Conservation (phyloP, 257 asterid species). For the Rhazya stricta region DNA sequence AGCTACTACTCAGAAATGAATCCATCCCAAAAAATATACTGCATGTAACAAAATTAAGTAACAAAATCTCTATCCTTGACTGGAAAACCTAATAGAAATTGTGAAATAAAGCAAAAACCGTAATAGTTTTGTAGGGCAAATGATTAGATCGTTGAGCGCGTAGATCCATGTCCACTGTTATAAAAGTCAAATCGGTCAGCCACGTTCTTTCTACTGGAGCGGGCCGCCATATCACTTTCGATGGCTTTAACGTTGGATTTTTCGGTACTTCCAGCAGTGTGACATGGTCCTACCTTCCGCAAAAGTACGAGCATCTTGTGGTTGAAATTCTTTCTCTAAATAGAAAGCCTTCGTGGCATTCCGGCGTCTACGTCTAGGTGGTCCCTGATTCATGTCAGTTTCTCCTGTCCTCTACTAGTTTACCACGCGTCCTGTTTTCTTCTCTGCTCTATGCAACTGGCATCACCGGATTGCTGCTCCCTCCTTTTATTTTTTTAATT, state of each 20-base stretch:
- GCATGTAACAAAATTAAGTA: too few relatives aligned
- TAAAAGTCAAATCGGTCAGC: not conserved
- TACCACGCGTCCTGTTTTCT: not conserved
- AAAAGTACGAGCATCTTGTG: not conserved
- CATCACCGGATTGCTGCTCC: not conserved
- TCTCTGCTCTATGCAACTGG: not conserved
- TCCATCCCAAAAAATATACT: too few relatives aligned
- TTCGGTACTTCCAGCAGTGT: slow-evolving; percentile 16
- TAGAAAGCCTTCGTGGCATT: not conserved
- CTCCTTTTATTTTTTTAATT: not conserved
- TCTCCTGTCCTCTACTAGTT: not conserved
- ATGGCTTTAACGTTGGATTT: slow-evolving; percentile 14
- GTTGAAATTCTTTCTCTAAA: slow-evolving; percentile 2
- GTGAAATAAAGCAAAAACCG: too few relatives aligned
- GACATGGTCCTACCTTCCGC: not conserved
- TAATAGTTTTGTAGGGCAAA: too few relatives aligned
- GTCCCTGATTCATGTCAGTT: not conserved
- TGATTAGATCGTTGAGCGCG: too few relatives aligned
- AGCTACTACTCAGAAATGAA: too few relatives aligned
- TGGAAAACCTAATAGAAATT: too few relatives aligned
- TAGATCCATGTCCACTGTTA: too few relatives aligned
- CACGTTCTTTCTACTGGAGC: not conserved
- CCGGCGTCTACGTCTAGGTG: not conserved
- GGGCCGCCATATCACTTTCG: slow-evolving; percentile 15
- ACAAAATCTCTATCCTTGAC: too few relatives aligned